Evolutionary conservation across 2,329 filamentous ascomycete genomes (phyloP).

Genomic region (Bipolaris oryzae): DNA sequence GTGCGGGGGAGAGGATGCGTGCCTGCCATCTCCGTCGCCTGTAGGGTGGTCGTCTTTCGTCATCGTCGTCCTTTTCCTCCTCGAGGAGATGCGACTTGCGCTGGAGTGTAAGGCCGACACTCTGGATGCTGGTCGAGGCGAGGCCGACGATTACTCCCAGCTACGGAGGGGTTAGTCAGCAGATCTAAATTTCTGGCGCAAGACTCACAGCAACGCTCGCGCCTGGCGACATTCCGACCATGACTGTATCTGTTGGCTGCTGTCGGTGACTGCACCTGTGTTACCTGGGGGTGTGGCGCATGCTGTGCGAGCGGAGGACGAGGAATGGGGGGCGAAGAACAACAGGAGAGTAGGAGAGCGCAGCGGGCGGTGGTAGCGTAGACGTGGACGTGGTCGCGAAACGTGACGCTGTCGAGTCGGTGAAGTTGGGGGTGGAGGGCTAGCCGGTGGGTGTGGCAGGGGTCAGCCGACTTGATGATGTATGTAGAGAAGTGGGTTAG

Average conservation of each 20-base stretch:
- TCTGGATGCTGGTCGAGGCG: constrained; percentile 91
- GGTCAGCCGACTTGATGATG: constrained; percentile 39
- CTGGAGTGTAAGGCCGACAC: constrained; percentile 91
- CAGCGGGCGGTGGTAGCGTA: constrained; percentile 5
- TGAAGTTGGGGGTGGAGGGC: constrained; percentile 24
- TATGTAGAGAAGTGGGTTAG: constrained; percentile 31
- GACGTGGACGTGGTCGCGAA: constrained; percentile 12
- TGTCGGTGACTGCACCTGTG: constrained; percentile 27
- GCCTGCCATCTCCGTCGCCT: constrained; percentile 90
- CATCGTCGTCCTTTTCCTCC: constrained; percentile 84
- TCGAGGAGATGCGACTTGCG: constrained; percentile 98
- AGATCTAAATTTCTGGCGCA: background rate
- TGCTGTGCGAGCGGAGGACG: constrained; percentile 24
- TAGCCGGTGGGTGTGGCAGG: constrained; percentile 38
- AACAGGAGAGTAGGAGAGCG: background rate
- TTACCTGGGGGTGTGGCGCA: constrained; percentile 42
- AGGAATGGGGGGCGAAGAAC: background rate
- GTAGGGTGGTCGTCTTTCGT: constrained; percentile 84
- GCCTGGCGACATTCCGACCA: constrained; percentile 51
- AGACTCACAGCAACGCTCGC: constrained; percentile 51
- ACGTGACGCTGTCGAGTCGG: constrained; percentile 38
- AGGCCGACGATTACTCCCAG: constrained; percentile 93
- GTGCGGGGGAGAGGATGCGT: constrained; percentile 15
- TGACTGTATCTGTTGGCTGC: constrained; percentile 25
- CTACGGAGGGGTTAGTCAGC: constrained; percentile 53